A percentile compares a stretch with the other conserved stretches of the same genome.
phyloP scores from a whole-genome alignment of 139 green algal species.

The Trebouxia sp. region DNA sequence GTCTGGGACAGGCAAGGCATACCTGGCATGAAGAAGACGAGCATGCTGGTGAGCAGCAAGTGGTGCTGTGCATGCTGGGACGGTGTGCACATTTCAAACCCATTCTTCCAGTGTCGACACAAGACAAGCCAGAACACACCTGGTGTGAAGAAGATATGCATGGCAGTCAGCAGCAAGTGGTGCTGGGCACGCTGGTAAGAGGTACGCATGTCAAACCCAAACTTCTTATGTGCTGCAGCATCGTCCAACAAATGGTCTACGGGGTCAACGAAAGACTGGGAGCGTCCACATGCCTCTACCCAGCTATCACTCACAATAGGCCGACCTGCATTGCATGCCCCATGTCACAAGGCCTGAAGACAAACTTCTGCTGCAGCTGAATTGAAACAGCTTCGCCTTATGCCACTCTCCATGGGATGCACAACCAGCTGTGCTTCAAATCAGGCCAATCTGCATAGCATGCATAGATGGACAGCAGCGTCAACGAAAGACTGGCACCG shows the following conservation, averaged over 20 bases:
- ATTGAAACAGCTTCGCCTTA: not conserved
- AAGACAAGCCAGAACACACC: not conserved
- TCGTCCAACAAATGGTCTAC: constrained; percentile 12
- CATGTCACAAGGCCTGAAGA: not conserved
- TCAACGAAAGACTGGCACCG: no score
- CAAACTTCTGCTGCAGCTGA: not conserved
- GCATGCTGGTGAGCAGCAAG: no score
- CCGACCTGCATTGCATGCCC: not conserved
- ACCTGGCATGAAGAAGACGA: no score
- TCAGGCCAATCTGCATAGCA: no score
- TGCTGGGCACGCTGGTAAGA: constrained; percentile 17
- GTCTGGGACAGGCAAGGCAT: no score
- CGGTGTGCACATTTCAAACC: not conserved
- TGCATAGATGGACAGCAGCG: no score
- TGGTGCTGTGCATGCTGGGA: not conserved
- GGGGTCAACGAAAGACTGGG: not conserved
- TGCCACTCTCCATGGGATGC: no score
- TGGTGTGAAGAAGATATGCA: constrained; percentile 25
- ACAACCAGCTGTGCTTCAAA: no score
- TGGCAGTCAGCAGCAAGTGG: not conserved
- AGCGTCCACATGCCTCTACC: constrained; percentile 7
- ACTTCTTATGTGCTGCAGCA: constrained; percentile 2
- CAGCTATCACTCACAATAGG: constrained; percentile 26
- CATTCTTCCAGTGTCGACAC: not conserved
- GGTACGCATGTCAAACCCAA: constrained; percentile 16